phyloP scores from a whole-genome alignment of 139 green algal species.

The Haematococcus lacustris region DNA sequence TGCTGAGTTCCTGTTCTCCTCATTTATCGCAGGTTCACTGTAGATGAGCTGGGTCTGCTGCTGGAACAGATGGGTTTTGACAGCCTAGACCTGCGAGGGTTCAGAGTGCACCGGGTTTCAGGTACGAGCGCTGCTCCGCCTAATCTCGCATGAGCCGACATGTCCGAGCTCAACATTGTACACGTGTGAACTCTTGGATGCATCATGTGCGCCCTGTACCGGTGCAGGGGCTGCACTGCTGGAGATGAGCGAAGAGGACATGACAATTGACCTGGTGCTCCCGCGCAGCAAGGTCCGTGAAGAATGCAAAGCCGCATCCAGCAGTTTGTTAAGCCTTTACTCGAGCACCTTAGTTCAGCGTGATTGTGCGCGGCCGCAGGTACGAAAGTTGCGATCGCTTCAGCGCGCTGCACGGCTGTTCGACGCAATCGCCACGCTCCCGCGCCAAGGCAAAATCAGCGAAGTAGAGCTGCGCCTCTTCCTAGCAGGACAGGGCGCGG shows the following conservation, averaged over 20 bases:
- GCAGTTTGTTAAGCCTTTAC: too few relatives aligned
- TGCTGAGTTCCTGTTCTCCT: too few relatives aligned
- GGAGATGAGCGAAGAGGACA: constrained; percentile 23
- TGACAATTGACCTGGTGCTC: constrained; percentile 27
- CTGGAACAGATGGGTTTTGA: constrained; percentile 44
- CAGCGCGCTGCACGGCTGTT: constrained; percentile 30
- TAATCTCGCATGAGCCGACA: too few relatives aligned
- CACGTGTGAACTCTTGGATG: too few relatives aligned
- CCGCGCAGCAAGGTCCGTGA: constrained; percentile 24
- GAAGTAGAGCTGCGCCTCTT: constrained; percentile 40
- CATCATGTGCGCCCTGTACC: too few relatives aligned
- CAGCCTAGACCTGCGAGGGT: constrained; percentile 32
- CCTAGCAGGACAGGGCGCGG: constrained; percentile 27
- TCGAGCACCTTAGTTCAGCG: too few relatives aligned
- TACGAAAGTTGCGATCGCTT: constrained; percentile 30
- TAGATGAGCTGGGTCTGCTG: constrained; percentile 24
- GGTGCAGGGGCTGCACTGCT: constrained; percentile 17
- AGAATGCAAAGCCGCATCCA: too few relatives aligned
- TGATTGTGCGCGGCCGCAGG: too few relatives aligned
- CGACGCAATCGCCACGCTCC: constrained; percentile 36
- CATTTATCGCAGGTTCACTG: too few relatives aligned
- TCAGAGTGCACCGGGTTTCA: constrained; percentile 18
- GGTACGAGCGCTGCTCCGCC: too few relatives aligned
- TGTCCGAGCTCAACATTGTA: too few relatives aligned
- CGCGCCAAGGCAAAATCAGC: constrained; percentile 30